Evolutionary conservation across 2,329 filamentous ascomycete species (phyloP).

Genomic region (Cadophora luteo-olivacea): DNA sequence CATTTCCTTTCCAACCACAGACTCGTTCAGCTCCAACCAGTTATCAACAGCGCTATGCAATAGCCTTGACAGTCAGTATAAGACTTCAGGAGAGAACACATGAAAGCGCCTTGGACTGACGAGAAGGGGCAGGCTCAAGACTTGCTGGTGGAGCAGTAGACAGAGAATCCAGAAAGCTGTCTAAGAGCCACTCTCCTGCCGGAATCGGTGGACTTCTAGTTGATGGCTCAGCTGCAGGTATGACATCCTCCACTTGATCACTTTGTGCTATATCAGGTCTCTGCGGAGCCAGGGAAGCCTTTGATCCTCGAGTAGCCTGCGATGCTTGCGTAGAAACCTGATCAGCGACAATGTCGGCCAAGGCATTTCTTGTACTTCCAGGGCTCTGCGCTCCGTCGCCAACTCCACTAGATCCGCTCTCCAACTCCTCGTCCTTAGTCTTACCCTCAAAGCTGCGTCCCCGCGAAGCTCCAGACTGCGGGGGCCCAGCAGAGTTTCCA

Average conservation of each 20-base stretch:
- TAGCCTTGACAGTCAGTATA: no score
- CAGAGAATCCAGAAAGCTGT: background rate
- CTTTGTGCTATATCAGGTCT: background rate
- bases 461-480: background rate
- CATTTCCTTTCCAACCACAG: no score
- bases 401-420: no score
- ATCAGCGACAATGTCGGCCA: no score
- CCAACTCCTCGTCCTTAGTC: background rate
- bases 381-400: no score
- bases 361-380: no score
- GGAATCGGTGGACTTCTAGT: background rate
- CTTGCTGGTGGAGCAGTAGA: background rate
- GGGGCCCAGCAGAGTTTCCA: background rate
- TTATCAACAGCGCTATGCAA: no score
- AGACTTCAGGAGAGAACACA: no score
- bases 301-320: background rate
- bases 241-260: no score
- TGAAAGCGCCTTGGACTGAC: background rate
- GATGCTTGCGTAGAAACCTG: background rate
- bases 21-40: no score
- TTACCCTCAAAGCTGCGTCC: background rate
- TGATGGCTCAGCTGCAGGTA: no score
- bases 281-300: no score
- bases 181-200: background rate
- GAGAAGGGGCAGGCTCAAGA: background rate